Conservation (phyloP, 371 early-diverging fungal species). For the Mycotypha africana region DNA sequence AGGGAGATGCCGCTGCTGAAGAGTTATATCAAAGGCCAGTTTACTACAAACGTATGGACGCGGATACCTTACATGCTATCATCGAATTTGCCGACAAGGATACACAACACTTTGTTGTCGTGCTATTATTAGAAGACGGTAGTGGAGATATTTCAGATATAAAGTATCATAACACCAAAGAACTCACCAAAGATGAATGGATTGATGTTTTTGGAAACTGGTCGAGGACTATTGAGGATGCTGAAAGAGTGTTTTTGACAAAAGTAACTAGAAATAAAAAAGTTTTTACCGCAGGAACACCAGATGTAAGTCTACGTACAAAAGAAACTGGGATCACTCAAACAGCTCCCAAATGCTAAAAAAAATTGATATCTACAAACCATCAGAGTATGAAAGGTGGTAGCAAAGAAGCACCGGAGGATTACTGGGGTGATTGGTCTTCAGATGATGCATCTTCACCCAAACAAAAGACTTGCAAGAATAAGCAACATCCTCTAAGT, state of each 20-base stretch:
- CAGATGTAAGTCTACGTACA: constrained; percentile 13
- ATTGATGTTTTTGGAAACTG: constrained; percentile 26
- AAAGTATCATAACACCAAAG: constrained; percentile 43
- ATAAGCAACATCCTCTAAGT: constrained; percentile 2
- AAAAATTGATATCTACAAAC: too few relatives aligned
- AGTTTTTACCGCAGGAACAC: constrained; percentile 7
- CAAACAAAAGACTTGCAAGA: background rate
- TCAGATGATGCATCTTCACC: constrained; percentile 25
- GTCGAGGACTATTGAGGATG: constrained; percentile 71
- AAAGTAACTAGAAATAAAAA: constrained; percentile 21
- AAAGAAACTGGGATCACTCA: too few relatives aligned
- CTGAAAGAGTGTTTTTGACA: constrained; percentile 32
- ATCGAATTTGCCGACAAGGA: constrained; percentile 29
- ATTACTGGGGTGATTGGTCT: constrained; percentile 49
- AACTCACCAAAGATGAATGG: constrained; percentile 34
- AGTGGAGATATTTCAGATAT: constrained; percentile 28
- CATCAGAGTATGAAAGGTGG: too few relatives aligned
- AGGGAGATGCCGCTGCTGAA: constrained; percentile 7
- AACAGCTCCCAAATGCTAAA: too few relatives aligned
- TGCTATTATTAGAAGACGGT: constrained; percentile 27
- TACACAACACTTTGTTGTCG: constrained; percentile 26
- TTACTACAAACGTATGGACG: constrained; percentile 41
- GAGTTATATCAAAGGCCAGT: constrained; percentile 26
- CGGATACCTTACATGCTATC: constrained; percentile 32
- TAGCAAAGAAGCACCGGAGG: constrained; percentile 30